A percentile compares a stretch with the other conserved stretches of the same genome.
phyloP scores from a whole-genome alignment of 2,329 filamentous ascomycete genomes.

The Didymella segeticola region DNA sequence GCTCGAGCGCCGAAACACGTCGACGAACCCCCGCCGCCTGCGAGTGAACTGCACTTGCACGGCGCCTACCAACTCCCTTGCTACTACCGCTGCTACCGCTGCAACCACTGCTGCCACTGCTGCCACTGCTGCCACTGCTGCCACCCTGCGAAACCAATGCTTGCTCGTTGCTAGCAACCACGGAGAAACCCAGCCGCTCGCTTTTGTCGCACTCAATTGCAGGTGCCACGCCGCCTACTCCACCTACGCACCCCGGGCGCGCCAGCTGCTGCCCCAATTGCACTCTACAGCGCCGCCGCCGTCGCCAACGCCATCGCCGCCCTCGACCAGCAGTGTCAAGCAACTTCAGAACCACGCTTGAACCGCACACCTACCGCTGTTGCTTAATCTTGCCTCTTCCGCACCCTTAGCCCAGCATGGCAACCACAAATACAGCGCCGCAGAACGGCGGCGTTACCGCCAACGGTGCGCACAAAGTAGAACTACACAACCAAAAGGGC shows the following conservation, averaged over 20 bases:
- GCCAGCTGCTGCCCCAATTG: slow-evolving; percentile 8
- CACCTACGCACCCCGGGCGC: slow-evolving; percentile 7
- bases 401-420: slow-evolving; percentile 19
- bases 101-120: no score
- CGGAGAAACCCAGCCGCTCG: slow-evolving; percentile 21
- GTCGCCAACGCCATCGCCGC: not conserved
- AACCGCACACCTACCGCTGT: not conserved
- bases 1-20: slow-evolving; percentile 36
- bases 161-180: slow-evolving; percentile 25
- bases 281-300: not conserved
- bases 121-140: no score
- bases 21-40: slow-evolving; percentile 28
- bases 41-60: slow-evolving; percentile 14
- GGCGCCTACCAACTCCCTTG: slow-evolving; percentile 19
- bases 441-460: slow-evolving; percentile 19
- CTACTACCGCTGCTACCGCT: no score
- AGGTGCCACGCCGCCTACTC: slow-evolving; percentile 6
- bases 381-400: not conserved
- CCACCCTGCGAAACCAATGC: slow-evolving; percentile 30
- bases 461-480: slow-evolving; percentile 15
- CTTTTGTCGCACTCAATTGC: slow-evolving; percentile 9
- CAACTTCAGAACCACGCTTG: not conserved
- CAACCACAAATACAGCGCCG: slow-evolving; percentile 24
- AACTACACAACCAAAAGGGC: slow-evolving; percentile 20
- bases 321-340: not conserved